Evolutionary conservation across 768 basidiomycete species (phyloP), one percentile per base, ranked within the genome.

Genomic region (Pleurotus cornucopiae): DNA sequence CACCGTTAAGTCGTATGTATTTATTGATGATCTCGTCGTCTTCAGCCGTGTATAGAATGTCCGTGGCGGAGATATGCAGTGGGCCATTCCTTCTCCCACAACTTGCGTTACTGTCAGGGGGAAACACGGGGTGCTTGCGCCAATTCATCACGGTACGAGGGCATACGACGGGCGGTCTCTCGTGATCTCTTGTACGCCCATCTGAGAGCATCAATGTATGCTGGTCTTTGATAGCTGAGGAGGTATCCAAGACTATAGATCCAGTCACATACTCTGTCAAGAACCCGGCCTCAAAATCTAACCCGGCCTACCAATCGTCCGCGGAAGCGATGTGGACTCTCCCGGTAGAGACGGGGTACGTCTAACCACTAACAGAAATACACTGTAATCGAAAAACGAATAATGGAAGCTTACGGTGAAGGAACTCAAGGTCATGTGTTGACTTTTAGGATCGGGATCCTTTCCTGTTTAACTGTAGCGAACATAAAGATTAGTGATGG

Each of bases 151-250:
- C 54, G 13, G 37, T 55, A 55, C 20, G 37, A 23, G 7, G 54
- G 44, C 44, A 55, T 82, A 13, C 85, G 79, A 37, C 86, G 76
- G 3, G 72, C 69, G 11, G 81, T 59, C 67, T 88, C 85, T 2
- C 84, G 74, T 3, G 64, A 54, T 54, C 74, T 75, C 60, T 86
- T 88, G 65, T 85, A 87, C 0, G 63, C 71, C 74, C 80, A 80
- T 53, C 70, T 70, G 46, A 85, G 59, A 18, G 75, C 66, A 0
- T 64, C 73, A 6, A 86, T 20, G 60, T 83, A 81, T 6, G 71
- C 71, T 3, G 69, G 66, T 14, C 76, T 78, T 13, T 37, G 9
- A 13, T 26, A 18, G n/a, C 6, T 18, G 23, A 25, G 25, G n/a
- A 37, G 11, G 18, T 20, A 13, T 23, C n/a, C 37, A 30, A n/a